Evolutionary conservation across 345 rosid species (phyloP).

Genomic region (Kandelia obovata): DNA sequence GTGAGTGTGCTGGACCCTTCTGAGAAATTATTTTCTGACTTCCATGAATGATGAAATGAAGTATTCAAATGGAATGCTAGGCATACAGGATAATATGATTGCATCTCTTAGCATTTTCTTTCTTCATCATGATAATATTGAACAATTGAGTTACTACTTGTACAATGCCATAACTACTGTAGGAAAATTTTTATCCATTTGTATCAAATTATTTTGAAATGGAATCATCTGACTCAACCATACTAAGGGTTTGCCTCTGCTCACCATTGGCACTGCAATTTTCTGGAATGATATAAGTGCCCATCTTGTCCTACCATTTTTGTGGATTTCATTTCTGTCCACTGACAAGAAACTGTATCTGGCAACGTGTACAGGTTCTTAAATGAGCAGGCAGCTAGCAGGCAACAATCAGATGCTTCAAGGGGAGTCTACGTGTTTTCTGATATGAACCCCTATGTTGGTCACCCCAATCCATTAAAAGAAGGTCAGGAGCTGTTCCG

Average conservation of each 20-base stretch:
- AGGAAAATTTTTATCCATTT: too few relatives aligned
- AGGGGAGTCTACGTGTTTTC: slow-evolving; percentile 95
- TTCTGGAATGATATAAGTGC: neutral
- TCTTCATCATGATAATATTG: too few relatives aligned
- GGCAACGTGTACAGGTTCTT: slow-evolving; percentile 44
- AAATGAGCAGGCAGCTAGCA: slow-evolving; percentile 62
- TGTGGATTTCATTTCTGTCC: too few relatives aligned
- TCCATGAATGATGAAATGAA: neutral
- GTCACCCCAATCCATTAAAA: slow-evolving; percentile 91
- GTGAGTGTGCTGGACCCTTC: slow-evolving; percentile 49
- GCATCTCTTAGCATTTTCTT: too few relatives aligned
- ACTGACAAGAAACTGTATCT: neutral
- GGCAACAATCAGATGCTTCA: slow-evolving; percentile 56
- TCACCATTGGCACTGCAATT: neutral
- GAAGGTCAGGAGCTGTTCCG: slow-evolving; percentile 96
- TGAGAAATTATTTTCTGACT: slow-evolving; percentile 15
- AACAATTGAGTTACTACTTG: too few relatives aligned
- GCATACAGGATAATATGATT: too few relatives aligned
- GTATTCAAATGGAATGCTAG: too few relatives aligned
- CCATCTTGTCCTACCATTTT: too few relatives aligned
- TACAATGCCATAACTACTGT: too few relatives aligned
- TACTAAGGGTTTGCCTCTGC: neutral
- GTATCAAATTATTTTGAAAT: neutral
- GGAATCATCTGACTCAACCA: neutral
- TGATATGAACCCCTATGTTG: slow-evolving; percentile 98